phyloP scores from a whole-genome alignment of 2,329 filamentous ascomycete species.

The Pestalotiopsis sp. region DNA sequence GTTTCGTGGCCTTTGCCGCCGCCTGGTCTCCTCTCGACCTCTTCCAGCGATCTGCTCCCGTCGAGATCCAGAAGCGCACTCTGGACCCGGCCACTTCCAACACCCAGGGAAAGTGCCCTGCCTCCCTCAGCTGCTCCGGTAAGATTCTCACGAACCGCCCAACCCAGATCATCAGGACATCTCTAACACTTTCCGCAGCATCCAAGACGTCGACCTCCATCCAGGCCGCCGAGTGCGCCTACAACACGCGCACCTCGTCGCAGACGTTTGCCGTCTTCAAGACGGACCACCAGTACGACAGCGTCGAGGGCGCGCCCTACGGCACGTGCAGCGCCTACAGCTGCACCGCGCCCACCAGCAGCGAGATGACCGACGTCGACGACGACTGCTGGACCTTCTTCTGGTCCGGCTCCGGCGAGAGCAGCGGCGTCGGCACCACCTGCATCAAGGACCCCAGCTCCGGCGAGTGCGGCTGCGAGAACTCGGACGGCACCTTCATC shows the following conservation, averaged over 20 bases:
- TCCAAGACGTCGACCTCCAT: conserved; percentile 37
- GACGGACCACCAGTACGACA: conserved; percentile 48
- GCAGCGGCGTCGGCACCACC: conserved; percentile 32
- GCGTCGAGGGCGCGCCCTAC: conserved; percentile 45
- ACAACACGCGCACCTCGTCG: conserved; percentile 38
- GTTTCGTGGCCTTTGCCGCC: neutral
- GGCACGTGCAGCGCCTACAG: conserved; percentile 49
- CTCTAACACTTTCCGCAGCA: conserved; percentile 20
- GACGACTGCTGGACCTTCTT: conserved; percentile 45
- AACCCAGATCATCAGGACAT: neutral
- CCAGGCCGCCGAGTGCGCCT: conserved; percentile 40
- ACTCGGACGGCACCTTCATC: conserved; percentile 41
- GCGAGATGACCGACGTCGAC: conserved; percentile 30
- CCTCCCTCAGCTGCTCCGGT: conserved; percentile 32
- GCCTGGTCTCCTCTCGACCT: conserved; percentile 4
- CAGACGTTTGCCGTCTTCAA: conserved; percentile 41
- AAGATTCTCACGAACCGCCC: neutral
- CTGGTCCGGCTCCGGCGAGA: conserved; percentile 36
- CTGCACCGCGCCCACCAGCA: conserved; percentile 35
- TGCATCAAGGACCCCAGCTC: conserved; percentile 42
- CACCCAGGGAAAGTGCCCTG: conserved; percentile 37
- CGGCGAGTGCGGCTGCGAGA: conserved; percentile 43
- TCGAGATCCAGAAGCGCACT: conserved; percentile 20
- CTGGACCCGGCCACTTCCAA: conserved; percentile 37
- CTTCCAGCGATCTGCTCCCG: neutral